Evolutionary conservation across 805 yeast genomes (phyloP).

Genomic region (Clavispora vitiphila): DNA sequence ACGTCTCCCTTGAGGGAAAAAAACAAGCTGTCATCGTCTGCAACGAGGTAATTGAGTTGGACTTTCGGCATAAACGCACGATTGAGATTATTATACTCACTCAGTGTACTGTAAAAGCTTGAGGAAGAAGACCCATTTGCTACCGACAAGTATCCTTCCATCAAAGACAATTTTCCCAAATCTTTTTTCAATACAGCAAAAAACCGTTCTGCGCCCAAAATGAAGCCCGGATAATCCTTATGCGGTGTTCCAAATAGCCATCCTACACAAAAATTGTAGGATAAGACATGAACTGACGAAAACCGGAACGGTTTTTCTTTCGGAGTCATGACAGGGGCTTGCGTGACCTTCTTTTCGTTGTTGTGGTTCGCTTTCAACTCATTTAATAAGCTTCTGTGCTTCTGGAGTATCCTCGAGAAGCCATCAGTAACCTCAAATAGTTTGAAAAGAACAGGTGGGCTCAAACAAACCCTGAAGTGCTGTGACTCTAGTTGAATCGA

Average conservation of each 20-base stretch:
- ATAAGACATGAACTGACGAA: conserved; percentile 52
- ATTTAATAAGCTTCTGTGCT: background rate
- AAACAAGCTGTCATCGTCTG: conserved; percentile 34
- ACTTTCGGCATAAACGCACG: conserved; percentile 67
- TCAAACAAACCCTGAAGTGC: conserved; percentile 53
- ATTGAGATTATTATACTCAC: conserved; percentile 47
- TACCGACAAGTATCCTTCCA: conserved; percentile 65
- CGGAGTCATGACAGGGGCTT: background rate
- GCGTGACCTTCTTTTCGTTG: background rate
- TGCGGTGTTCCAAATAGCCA: conserved; percentile 59
- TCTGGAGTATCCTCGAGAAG: background rate
- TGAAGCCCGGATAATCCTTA: conserved; percentile 61
- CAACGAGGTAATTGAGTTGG: conserved; percentile 48
- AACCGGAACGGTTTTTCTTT: conserved; percentile 14
- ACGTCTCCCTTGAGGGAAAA: conserved; percentile 61
- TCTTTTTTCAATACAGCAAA: conserved; percentile 59
- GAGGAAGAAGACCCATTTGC: conserved; percentile 57
- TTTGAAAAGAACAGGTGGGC: conserved; percentile 45
- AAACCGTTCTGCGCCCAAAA: conserved; percentile 70
- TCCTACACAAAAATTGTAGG: conserved; percentile 68
- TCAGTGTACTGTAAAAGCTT: conserved; percentile 42
- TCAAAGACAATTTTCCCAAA: conserved; percentile 62
- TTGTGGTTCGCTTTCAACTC: background rate
- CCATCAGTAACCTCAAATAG: conserved; percentile 31
- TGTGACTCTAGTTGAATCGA: conserved; percentile 56